Evolutionary conservation across 768 basidiomycete genomes (phyloP).

Genomic region (Russula earlei): DNA sequence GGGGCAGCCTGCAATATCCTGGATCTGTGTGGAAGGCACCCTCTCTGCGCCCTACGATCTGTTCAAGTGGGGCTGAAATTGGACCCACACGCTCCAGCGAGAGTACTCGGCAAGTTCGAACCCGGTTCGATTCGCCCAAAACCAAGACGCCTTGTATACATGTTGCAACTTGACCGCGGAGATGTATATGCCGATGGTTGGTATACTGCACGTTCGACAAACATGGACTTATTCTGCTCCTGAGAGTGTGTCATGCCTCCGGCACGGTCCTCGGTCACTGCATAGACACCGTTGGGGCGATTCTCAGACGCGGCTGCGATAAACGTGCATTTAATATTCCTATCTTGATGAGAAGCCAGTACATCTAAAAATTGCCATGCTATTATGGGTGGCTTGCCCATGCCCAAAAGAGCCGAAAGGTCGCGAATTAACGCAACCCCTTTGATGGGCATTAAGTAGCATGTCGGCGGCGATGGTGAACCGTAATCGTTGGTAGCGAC

Average conservation of each 20-base stretch:
- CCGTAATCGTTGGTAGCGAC: no score
- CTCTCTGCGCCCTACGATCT: constrained; percentile 4
- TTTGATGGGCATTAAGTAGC: no score
- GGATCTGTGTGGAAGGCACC: background rate
- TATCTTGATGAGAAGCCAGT: background rate
- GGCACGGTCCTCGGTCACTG: no score
- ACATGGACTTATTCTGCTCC: no score
- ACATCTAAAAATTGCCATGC: background rate
- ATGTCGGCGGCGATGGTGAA: no score
- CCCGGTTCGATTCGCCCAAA: constrained; percentile 1
- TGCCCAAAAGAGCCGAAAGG: no score
- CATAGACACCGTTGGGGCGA: no score
- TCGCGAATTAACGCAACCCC: no score
- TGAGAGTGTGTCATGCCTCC: no score
- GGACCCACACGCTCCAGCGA: constrained; percentile 1
- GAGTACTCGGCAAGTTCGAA: constrained; percentile 2
- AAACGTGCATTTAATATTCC: no score
- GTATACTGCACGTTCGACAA: background rate
- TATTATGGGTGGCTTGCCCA: no score
- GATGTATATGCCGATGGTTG: background rate
- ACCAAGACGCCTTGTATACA: background rate
- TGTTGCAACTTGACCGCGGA: background rate
- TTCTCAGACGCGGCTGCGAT: no score
- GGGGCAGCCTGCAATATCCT: background rate
- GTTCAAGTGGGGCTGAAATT: constrained; percentile 2